Evolutionary conservation across 768 basidiomycete genomes (phyloP).

Genomic region (Candolleomyces efflorescens): DNA sequence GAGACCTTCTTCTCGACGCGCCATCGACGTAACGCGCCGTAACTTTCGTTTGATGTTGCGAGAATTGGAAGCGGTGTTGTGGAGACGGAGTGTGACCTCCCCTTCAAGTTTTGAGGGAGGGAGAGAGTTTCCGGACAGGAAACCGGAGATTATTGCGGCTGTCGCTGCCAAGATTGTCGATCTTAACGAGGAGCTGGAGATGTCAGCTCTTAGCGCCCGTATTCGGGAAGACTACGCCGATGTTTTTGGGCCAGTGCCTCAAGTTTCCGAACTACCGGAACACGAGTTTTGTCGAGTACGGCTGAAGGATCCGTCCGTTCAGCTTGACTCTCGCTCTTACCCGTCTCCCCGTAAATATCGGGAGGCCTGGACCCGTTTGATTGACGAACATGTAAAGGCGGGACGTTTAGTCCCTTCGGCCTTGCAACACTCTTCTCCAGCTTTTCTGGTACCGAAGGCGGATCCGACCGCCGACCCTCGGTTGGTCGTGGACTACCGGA

Average conservation of each 20-base stretch:
- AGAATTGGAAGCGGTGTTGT: no score
- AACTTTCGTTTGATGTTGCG: no score
- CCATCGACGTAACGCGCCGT: no score
- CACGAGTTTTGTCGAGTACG: slow-evolving; percentile 18
- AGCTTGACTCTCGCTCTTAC: slow-evolving; percentile 11
- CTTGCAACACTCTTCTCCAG: slow-evolving; percentile 22
- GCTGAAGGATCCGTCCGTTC: slow-evolving; percentile 23
- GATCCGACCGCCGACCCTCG: slow-evolving; percentile 22
- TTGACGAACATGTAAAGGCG: slow-evolving; percentile 26
- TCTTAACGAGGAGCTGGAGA: slow-evolving; percentile 26
- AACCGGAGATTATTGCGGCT: no score
- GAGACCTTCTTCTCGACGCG: no score
- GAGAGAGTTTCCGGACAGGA: no score
- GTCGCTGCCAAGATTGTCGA: slow-evolving; percentile 12
- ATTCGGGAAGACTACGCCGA: neutral
- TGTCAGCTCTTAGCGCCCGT: slow-evolving; percentile 19
- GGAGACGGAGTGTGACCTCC: no score
- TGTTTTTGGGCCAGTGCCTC: slow-evolving; percentile 6
- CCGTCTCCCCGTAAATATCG: slow-evolving; percentile 18
- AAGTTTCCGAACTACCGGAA: slow-evolving; percentile 17
- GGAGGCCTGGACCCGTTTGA: slow-evolving; percentile 23
- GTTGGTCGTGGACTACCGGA: slow-evolving; percentile 32
- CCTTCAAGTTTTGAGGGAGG: no score
- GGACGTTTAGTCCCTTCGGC: slow-evolving; percentile 24
- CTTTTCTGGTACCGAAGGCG: slow-evolving; percentile 34